phyloP scores from a whole-genome alignment of 1,284 basidiomycete genomes.

The Leccinum subrobustum region DNA sequence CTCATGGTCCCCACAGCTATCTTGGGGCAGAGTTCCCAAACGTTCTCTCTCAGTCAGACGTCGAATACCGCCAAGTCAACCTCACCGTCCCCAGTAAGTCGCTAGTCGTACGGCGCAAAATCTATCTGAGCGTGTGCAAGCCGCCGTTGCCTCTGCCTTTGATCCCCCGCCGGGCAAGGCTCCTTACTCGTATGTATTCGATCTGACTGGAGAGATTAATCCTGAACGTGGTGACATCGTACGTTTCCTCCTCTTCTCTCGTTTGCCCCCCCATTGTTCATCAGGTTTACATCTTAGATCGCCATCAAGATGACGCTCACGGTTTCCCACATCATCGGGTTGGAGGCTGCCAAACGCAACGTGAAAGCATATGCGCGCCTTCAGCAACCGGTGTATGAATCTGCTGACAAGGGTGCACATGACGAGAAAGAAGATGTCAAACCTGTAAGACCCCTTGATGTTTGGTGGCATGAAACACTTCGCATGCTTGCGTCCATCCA shows the following conservation, averaged over 20 bases:
- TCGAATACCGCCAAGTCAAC: slow-evolving; percentile 86
- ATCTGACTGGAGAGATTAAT: slow-evolving; percentile 78
- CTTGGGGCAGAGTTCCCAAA: slow-evolving; percentile 75
- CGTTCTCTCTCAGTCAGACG: slow-evolving; percentile 60
- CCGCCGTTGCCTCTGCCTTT: slow-evolving; percentile 62
- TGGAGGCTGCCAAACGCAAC: slow-evolving; percentile 63
- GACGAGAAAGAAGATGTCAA: slow-evolving; percentile 76
- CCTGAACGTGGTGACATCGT: slow-evolving; percentile 80
- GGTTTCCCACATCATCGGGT: slow-evolving; percentile 66
- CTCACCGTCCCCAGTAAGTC: slow-evolving; percentile 66
- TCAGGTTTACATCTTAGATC: slow-evolving; percentile 44
- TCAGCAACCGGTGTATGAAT: slow-evolving; percentile 82
- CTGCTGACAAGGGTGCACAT: slow-evolving; percentile 62
- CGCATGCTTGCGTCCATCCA: slow-evolving; percentile 74
- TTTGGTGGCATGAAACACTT: slow-evolving; percentile 89
- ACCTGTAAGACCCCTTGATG: slow-evolving; percentile 71
- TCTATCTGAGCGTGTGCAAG: slow-evolving; percentile 37
- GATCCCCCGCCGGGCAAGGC: slow-evolving; percentile 65
- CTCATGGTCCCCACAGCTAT: slow-evolving; percentile 51
- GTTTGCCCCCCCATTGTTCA: slow-evolving; percentile 3
- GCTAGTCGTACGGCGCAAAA: slow-evolving; percentile 1
- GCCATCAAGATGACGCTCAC: slow-evolving; percentile 80
- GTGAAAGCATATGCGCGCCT: slow-evolving; percentile 79
- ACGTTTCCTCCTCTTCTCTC: slow-evolving; percentile 21
- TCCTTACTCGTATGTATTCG: slow-evolving; percentile 75